Percentiles rank a stretch among this genome's conserved stretches.
Evolutionary conservation across 306 rosid genomes (phyloP).

Genomic region (Lablab purpureus): DNA sequence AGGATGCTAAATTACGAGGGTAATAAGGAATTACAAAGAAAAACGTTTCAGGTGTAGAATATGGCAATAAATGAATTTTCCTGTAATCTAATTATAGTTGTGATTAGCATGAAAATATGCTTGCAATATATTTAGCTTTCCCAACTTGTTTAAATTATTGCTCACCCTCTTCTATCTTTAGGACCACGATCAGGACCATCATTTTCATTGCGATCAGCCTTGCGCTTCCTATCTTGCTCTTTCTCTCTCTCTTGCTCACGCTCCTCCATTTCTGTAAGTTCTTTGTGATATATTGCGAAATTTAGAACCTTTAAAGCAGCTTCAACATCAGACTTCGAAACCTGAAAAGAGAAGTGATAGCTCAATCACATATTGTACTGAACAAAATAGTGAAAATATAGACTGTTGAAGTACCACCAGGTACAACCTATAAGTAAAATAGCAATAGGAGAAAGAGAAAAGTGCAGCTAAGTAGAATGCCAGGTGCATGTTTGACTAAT

Average conservation of each 20-base stretch:
- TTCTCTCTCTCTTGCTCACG: constrained; percentile 80
- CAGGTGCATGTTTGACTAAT: background rate
- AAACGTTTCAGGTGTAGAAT: constrained; percentile 16
- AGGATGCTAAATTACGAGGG: constrained; percentile 11
- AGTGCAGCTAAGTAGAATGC: constrained; percentile 2
- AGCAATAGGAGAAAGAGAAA: background rate
- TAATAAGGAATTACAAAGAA: background rate
- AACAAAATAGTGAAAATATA: constrained; percentile 17
- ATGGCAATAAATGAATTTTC: constrained; percentile 19
- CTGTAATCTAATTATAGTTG: background rate
- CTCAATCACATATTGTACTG: constrained; percentile 35
- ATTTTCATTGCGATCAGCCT: constrained; percentile 62
- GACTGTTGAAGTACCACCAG: background rate
- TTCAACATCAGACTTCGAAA: constrained; percentile 87
- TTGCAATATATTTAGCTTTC: constrained; percentile 25
- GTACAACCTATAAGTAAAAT: background rate
- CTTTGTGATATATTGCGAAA: constrained; percentile 95
- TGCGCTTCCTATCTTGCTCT: constrained; percentile 70
- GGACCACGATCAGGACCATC: constrained; percentile 58
- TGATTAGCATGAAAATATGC: constrained; percentile 13
- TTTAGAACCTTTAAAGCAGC: constrained; percentile 85
- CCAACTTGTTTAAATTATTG: constrained; percentile 1
- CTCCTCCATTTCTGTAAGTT: constrained; percentile 93
- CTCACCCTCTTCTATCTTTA: constrained; percentile 64
- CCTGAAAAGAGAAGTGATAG: constrained; percentile 57